Base-by-base conservation (phyloP, 2,329 filamentous ascomycete genomes). In the Fusarium coicis region DNA sequence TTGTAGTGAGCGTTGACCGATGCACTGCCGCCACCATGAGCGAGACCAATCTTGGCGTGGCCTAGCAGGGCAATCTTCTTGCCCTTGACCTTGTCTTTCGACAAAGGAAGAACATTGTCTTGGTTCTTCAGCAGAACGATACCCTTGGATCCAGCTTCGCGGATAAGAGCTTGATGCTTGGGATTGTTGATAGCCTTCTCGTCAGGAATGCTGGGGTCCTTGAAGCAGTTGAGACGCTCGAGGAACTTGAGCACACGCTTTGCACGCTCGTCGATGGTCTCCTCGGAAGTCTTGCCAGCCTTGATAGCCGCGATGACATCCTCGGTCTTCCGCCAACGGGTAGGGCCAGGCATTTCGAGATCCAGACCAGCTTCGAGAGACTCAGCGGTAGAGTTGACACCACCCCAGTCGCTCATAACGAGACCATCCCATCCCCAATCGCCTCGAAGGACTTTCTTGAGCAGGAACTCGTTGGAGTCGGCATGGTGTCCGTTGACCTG, bases 101-200 rank as follows among this genome's bases (percentile, higher is more conserved):
- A 83, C 72, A 92, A 86, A 7, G 90, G 90, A 21, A 92, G 81
- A 18, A 91, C 79, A 7, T 81, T 81, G 9, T 86, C 84, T 66
- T 91, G 86, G 72, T 92, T 92, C 80, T 92, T 92, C 55, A 92
- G 80, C 16, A 92, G 81, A 1, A 90, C 91, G 32, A 92, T 79
- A 1, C 90, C 90, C 78, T 92, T 88, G 12, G 78, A 75, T 19
- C 78, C 78, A 39, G 76, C 78, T 52, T 79, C 78, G 28, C 78
- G 70, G n/a, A 79, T 79, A 14, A 79, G 59, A 21, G 77, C 73
- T 16, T 70, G 77, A 26, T 80, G 76, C 61, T 84, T 80, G 15
- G 80, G 81, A 60, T 76, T 78, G 50, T 81, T 74, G 62, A 80
- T 74, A 11, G 77, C 75, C 23, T 70, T 73, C 59, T 80, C 79